These are phyloP conservation scores for Lactarius pseudohatsudake DNA, from an alignment of 768 basidiomycete genomes.

Conservation along the genomic window DNA sequence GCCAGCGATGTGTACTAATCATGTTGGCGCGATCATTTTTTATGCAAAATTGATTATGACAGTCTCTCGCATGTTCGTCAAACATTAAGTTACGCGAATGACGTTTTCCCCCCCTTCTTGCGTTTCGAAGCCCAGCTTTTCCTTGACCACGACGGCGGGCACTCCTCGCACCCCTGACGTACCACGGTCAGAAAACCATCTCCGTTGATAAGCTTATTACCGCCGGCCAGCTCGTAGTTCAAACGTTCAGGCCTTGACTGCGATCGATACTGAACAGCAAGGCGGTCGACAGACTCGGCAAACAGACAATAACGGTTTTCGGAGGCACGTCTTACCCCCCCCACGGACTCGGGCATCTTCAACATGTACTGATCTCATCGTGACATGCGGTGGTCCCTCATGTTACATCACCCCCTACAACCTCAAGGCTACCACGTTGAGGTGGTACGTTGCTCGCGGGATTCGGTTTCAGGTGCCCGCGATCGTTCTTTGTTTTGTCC, in stretches of 20 bases:
- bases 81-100: background rate
- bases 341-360: background rate
- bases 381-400: background rate
- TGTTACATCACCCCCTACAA: background rate
- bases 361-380: background rate
- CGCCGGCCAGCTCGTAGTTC: background rate
- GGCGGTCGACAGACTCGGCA: background rate
- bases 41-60: background rate
- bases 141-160: background rate
- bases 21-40: background rate
- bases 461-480: background rate
- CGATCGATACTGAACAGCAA: background rate
- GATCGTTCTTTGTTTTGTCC: background rate
- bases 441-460: background rate
- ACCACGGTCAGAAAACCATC: background rate
- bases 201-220: background rate
- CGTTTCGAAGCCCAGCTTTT: background rate
- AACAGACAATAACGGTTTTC: background rate
- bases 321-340: too few relatives aligned
- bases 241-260: background rate
- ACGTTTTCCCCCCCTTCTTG: background rate
- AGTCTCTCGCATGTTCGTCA: background rate
- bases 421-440: background rate
- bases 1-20: background rate
- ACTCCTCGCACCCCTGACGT: background rate